These are phyloP conservation scores for Psilocybe mexicana DNA, from an alignment of 1,284 basidiomycete genomes.

Conservation along the genomic window DNA sequence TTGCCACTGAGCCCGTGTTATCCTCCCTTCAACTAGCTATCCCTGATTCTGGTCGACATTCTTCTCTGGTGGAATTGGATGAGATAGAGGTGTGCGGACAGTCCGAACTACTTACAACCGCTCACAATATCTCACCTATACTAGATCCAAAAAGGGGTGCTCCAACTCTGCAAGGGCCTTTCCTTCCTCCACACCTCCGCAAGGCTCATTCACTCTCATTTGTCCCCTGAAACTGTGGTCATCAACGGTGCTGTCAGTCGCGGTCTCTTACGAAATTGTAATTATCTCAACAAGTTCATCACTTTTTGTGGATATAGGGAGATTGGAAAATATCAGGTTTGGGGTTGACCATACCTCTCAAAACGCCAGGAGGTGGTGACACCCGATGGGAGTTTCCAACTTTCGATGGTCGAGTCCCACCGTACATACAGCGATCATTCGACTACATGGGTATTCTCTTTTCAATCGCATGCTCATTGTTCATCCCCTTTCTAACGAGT, in stretches of 20 bases:
- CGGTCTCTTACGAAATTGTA: conserved; percentile 32
- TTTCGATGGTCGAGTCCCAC: conserved; percentile 78
- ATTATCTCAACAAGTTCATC: conserved; percentile 1
- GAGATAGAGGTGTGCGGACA: conserved; percentile 78
- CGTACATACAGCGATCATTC: conserved; percentile 88
- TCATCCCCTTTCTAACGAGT: neutral
- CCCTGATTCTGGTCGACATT: conserved; percentile 56
- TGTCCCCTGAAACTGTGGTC: conserved; percentile 83
- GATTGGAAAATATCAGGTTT: conserved; percentile 98
- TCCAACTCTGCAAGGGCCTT: conserved; percentile 93
- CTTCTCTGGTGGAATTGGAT: conserved; percentile 71
- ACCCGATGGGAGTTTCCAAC: conserved; percentile 90
- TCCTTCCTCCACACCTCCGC: conserved; percentile 92
- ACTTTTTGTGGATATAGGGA: conserved; percentile 55
- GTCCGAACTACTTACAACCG: neutral
- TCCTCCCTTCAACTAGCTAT: conserved; percentile 79
- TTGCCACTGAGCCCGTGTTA: conserved; percentile 89
- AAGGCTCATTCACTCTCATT: conserved; percentile 89
- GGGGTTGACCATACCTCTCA: conserved; percentile 82
- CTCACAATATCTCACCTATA: conserved; percentile 3
- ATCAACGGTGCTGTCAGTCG: conserved; percentile 82
- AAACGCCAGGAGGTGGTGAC: conserved; percentile 67
- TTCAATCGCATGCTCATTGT: neutral
- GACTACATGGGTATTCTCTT: conserved; percentile 81
- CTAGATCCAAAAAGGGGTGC: conserved; percentile 94